Evolutionary conservation across 2,329 filamentous ascomycete species (phyloP).

Genomic region (Apiospora kogelbergensis): DNA sequence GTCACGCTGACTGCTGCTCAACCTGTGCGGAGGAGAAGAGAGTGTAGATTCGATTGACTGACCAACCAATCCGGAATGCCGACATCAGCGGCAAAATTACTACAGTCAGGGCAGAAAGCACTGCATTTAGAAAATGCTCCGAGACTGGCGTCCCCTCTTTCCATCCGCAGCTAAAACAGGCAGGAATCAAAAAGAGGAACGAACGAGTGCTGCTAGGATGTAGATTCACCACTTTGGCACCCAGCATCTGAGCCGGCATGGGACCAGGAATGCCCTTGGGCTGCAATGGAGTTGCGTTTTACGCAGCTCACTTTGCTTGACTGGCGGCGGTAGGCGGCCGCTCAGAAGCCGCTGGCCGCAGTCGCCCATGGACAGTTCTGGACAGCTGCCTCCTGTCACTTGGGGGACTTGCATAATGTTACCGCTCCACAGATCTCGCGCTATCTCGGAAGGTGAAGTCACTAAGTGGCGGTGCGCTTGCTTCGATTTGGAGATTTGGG

Average conservation of each 20-base stretch:
- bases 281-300: neutral
- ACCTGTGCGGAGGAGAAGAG: neutral
- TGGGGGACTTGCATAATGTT: neutral
- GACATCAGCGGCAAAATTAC: neutral
- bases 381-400: neutral
- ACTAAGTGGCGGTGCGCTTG: neutral
- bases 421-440: neutral
- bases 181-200: neutral
- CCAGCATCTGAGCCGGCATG: neutral
- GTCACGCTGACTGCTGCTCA: neutral
- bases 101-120: neutral
- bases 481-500: neutral
- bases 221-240: neutral
- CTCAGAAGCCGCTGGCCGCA: neutral
- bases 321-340: too few species aligned
- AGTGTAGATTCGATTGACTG: neutral
- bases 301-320: neutral
- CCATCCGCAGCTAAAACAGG: neutral
- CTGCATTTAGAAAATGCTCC: neutral
- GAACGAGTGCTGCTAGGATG: neutral
- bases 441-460: neutral
- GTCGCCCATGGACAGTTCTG: neutral
- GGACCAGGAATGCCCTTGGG: neutral
- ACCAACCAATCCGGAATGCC: neutral
- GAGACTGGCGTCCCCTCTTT: neutral